Base-by-base conservation (phyloP, 257 asterid species). In the Nicotiana tabacum region DNA sequence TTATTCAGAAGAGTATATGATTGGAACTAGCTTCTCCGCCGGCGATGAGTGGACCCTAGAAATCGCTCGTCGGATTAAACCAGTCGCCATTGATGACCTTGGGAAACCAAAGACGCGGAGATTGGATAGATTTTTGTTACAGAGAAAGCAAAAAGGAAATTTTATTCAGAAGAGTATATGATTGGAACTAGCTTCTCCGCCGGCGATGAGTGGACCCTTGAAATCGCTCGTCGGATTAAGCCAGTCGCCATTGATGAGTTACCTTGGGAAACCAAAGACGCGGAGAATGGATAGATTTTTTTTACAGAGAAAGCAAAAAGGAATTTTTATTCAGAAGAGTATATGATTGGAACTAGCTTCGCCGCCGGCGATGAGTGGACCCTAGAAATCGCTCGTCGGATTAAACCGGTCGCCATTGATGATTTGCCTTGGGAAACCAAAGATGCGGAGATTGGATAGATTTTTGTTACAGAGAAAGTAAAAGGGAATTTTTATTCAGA, bases 41-140 rank as follows among this genome's bases (percentile, higher is more conserved):
- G 93, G 91, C 0, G 91, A 60, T 0, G 92, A 76, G 79, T 89
- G 90, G 84, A 85, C 87, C 90, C 92, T 89, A 30, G 92, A 61
- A 15, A 92, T 77, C 62, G 94, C 94, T 88, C 97, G 98, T 67
- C 97, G 92, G 88, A 92, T 83, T 82, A 95, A 85, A n/a, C 95
- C 91, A 80, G 92, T 86, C 84, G 98, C 96, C 98, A 95, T 95
- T 65, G 90, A 32, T 39, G 35, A 2, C 33, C 5, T 58, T 9
- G 48, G 51, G 17, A 29, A 69, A 82, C 33, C 56, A 17, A 32
- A 9, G 2, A 39, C 4, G 9, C 37, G 9, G 55, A 76, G 78
- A 53, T 83, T 79, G 66, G 24, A 10, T 21, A 15, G 9, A 77
- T 27, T 43, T 24, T 24, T 24, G 74, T 12, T 72, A 24, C 6